Evolutionary conservation across 1,139 yeast species (phyloP).

Genomic region (Citeromyces hawaiiensis): DNA sequence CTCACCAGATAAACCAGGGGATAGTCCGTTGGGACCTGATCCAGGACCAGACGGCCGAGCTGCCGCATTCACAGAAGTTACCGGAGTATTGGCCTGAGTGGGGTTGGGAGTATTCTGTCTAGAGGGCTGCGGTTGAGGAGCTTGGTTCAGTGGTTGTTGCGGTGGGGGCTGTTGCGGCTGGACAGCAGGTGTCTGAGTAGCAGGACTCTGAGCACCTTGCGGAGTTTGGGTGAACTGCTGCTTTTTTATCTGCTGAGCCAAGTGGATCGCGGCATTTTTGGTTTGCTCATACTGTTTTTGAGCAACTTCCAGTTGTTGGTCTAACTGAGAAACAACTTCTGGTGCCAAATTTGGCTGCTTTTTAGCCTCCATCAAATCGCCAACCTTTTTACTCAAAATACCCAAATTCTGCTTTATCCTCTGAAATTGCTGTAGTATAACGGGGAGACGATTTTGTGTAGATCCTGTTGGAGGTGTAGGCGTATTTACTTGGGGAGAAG

Average conservation of each 20-base stretch:
- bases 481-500: constrained; percentile 3
- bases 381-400: constrained; percentile 29
- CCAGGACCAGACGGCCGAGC: constrained; percentile 17
- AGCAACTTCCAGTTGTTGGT: constrained; percentile 14
- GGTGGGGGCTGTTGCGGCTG: constrained; percentile 5
- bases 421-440: constrained; percentile 18
- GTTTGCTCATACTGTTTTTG: constrained; percentile 8
- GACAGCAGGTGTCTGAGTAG: constrained; percentile 10
- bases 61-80: constrained; percentile 27
- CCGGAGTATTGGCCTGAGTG: constrained; percentile 12
- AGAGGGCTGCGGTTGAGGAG: constrained; percentile 6
- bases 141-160: constrained; percentile 4
- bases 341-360: constrained; percentile 17
- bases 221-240: constrained; percentile 5
- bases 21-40: constrained; percentile 9
- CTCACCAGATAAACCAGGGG: constrained; percentile 19
- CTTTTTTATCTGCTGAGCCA: constrained; percentile 8
- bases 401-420: constrained; percentile 18
- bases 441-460: constrained; percentile 7
- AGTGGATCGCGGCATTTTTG: constrained; percentile 7
- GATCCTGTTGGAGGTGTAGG: constrained; percentile 3
- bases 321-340: constrained; percentile 14
- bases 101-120: constrained; percentile 4
- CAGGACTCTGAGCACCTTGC: constrained; percentile 4
- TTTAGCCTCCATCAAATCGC: constrained; percentile 22